These are phyloP conservation scores for Acmispon strigosus DNA, from an alignment of 306 rosid species.

Conservation along the genomic window DNA sequence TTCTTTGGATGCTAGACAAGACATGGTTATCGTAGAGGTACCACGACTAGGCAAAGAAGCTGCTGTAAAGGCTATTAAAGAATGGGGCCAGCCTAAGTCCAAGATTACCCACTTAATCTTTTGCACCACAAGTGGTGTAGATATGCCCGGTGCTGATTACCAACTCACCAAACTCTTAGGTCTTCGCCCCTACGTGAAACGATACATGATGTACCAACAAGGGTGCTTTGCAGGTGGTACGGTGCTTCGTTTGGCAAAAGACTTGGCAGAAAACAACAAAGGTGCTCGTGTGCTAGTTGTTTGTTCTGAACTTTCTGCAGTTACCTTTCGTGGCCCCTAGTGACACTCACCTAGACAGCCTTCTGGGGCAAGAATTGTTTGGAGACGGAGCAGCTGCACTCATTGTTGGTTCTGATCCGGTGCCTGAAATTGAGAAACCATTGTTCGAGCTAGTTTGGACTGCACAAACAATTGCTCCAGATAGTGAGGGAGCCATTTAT, in stretches of 20 bases:
- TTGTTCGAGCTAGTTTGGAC: constrained; percentile 54
- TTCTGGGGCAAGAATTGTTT: constrained; percentile 29
- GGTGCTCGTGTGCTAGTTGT: constrained; percentile 34
- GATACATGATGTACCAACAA: too few species aligned
- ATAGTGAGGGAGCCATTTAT: constrained; percentile 53
- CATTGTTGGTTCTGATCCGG: constrained; percentile 59
- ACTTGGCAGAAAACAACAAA: constrained; percentile 32
- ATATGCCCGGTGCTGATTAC: too few species aligned
- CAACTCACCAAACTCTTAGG: too few species aligned
- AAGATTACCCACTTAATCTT: too few species aligned
- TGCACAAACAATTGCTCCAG: constrained; percentile 60
- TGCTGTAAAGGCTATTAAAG: constrained; percentile 46
- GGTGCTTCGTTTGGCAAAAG: constrained; percentile 34
- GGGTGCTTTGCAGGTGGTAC: constrained; percentile 22
- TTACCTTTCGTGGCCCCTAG: constrained; percentile 31
- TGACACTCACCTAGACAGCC: constrained; percentile 28
- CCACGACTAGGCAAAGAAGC: constrained; percentile 73
- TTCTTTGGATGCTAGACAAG: constrained; percentile 66
- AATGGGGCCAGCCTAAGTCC: constrained; percentile 39
- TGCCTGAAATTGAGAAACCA: constrained; percentile 51
- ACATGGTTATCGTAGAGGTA: constrained; percentile 63
- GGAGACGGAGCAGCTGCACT: constrained; percentile 42
- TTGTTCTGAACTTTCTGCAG: constrained; percentile 30
- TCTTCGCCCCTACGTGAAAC: too few species aligned
- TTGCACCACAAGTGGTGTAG: too few species aligned